phyloP scores from a whole-genome alignment of 345 rosid genomes.

The Euphorbia pulcherrima region DNA sequence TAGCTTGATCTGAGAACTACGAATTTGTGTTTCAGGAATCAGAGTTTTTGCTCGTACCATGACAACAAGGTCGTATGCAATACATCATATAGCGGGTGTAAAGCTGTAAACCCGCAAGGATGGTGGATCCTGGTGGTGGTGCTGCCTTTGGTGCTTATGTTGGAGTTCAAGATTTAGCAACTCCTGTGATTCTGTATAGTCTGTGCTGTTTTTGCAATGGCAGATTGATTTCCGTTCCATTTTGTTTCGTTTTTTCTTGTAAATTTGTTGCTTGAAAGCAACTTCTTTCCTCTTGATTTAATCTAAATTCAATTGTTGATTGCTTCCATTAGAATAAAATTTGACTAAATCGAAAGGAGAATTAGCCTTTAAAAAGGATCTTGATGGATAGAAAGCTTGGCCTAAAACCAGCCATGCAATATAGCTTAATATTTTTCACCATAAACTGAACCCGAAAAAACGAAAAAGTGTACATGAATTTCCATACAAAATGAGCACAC shows the following conservation, averaged over 20 bases:
- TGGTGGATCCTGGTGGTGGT: constrained; percentile 27
- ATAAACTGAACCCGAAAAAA: no score
- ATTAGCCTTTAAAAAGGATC: not conserved
- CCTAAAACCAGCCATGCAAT: no score
- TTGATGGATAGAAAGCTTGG: no score
- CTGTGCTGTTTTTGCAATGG: not conserved
- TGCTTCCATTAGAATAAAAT: not conserved
- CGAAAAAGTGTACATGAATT: no score
- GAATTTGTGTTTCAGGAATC: constrained; percentile 5
- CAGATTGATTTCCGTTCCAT: not conserved
- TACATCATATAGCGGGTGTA: constrained; percentile 5
- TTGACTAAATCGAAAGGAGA: no score
- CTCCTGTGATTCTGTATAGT: not conserved
- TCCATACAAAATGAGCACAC: not conserved
- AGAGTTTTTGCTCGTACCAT: constrained; percentile 18
- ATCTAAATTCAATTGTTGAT: not conserved
- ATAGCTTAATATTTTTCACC: no score
- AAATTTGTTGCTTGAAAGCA: not conserved
- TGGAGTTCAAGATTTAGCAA: constrained; percentile 20
- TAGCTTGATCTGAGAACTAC: not conserved
- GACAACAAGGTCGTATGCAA: constrained; percentile 17
- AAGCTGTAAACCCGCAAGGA: not conserved
- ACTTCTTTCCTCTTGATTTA: not conserved
- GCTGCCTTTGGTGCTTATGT: constrained; percentile 14
- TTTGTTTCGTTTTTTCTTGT: not conserved